Evolutionary conservation across 2,329 filamentous ascomycete genomes (phyloP), one percentile per base, ranked within the genome.

Genomic region (Coleophoma cylindrospora): DNA sequence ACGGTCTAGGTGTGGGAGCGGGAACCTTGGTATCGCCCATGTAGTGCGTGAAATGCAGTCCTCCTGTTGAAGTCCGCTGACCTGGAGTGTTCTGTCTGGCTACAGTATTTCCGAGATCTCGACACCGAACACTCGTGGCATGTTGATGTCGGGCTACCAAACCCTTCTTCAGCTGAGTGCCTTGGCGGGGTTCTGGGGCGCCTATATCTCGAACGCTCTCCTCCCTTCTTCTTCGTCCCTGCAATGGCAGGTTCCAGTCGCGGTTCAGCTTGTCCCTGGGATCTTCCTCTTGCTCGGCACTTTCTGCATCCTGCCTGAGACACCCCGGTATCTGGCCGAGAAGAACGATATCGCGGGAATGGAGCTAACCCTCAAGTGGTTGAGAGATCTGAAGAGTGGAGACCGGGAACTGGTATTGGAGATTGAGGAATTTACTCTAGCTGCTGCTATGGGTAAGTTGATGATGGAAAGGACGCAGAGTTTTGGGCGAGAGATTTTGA

Each of bases 1-100:
- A 50, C 33, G 51, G 51, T 8, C 32, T 53, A 2, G 51, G 51
- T 19, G 51, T 53, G 34, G 51, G 51, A 10, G 48, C 40, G 22
- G 52, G 50, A 34, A 52, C 50, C 2, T 34, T 52, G n/a, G 47
- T 15, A 2, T 36, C 41, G 14, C 50, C 50, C 4, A 52, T 52
- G 50, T 53, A 48, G 36, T 38, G 14, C 36, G 36, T 38, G 13
- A n/a, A 9, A 14, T 27, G n/a, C n/a, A 27, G 27, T 27, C 9
- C 27, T 27, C 2, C 27, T 27, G 27, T 27, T 7, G 27, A 10
- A 27, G 9, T 27, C 11, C 36, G 15, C 36, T 38, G 15, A 38
- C 15, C 6, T 38, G 15, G 6, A 13, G 15, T 38, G 4, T 27
- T 27, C 27, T 27, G 9, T 27, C 27, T 27, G 27, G 7, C 27